Conservation (phyloP, 768 basidiomycete species). For the Gloeopeniophorella convolvens region DNA sequence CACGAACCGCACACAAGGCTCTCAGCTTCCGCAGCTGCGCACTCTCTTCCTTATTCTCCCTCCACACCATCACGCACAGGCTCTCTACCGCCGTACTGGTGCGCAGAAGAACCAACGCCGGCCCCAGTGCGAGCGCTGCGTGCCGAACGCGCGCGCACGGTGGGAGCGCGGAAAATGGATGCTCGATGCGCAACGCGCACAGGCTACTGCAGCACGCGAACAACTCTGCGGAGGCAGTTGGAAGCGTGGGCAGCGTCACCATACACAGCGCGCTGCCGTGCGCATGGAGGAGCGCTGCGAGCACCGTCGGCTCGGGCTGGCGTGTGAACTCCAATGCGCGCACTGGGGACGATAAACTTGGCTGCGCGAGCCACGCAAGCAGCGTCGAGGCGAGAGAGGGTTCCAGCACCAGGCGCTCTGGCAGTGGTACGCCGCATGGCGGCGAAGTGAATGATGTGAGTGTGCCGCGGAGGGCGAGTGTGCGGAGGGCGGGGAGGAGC, state of each 20-base stretch:
- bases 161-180: slow-evolving; percentile 32
- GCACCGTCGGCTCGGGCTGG: slow-evolving; percentile 47
- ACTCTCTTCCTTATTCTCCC: slow-evolving; percentile 41
- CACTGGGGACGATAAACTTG: slow-evolving; percentile 29
- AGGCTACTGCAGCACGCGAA: slow-evolving; percentile 45
- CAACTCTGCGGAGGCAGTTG: slow-evolving; percentile 25
- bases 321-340: slow-evolving; percentile 51
- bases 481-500: slow-evolving; percentile 42
- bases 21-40: slow-evolving; percentile 46
- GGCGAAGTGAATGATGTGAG: slow-evolving; percentile 34
- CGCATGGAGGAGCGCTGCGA: slow-evolving; percentile 47
- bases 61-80: slow-evolving; percentile 51
- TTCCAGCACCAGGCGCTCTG: slow-evolving; percentile 42
- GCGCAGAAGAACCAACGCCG: slow-evolving; percentile 51
- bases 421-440: slow-evolving; percentile 24
- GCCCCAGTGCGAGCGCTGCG: slow-evolving; percentile 40
- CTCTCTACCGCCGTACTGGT: slow-evolving; percentile 36
- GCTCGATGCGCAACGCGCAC: slow-evolving; percentile 51
- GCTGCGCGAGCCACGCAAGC: slow-evolving; percentile 57
- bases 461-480: slow-evolving; percentile 55
- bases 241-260: slow-evolving; percentile 51
- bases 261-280: slow-evolving; percentile 46
- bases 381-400: slow-evolving; percentile 55
- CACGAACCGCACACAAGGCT: slow-evolving; percentile 58
- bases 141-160: slow-evolving; percentile 38